Base-by-base conservation (phyloP, 1,139 yeast genomes). In the Saccharomyces hybrid region DNA sequence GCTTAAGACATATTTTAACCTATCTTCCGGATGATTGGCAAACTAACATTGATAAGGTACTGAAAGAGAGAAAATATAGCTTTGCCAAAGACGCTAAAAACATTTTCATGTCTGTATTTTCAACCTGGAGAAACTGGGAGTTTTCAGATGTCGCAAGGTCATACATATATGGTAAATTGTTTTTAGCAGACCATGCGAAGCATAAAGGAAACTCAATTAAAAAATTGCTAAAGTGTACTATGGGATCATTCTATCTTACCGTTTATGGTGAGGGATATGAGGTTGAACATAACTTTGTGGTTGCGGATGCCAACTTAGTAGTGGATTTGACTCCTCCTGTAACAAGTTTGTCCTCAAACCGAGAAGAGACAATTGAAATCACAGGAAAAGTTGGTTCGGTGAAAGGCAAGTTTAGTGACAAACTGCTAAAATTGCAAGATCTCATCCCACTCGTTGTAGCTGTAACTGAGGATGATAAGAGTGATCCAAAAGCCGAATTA, bases 111-210 rank as follows among this genome's bases (percentile, higher is more conserved):
- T 73, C 76, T 2, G 75, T 84, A 0, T 88, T 89, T 64, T 75
- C 84, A 0, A 75, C 78, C n/a, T 91, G 98, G 97, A 80, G 97
- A 74, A 81, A 83, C 55, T 93, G 98, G 98, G 98, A 91, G 62
- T 82, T 81, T 56, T 71, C 78, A 6, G 80, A 81, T 62, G 77
- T 83, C 27, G 81, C 81, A 48, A 74, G 83, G 50, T 78, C 84
- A 52, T 78, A 75, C 51, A 76, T 84, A 55, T 80, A 84, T 61
- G 72, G 72, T 23, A 68, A 57, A 46, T 47, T 64, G 16, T 63
- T 67, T 38, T 52, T 56, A 16, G 52, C 56, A 8, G 61, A 61
- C 9, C 52, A 58, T 20, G 46, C 50, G 9, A 52, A 57, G 13
- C 54, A 51, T n/a, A 49, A 50, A 25, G 51, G 49, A 26, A 65